phyloP scores from a whole-genome alignment of 768 basidiomycete species.

The Pisolithus microcarpus region DNA sequence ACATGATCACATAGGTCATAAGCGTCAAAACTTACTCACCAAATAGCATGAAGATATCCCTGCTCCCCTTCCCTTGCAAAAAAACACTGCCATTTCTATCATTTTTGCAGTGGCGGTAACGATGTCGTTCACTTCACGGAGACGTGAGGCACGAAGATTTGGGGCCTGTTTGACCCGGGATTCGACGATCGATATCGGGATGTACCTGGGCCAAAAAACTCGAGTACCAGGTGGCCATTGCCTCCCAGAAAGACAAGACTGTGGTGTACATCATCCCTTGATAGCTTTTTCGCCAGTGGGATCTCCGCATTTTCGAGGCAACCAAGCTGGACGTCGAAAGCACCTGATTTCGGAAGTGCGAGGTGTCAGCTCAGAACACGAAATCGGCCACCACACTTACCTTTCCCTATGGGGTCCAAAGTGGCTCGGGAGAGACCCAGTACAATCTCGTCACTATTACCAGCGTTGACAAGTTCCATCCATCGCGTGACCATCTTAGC shows the following conservation, averaged over 20 bases:
- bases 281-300: slow-evolving; percentile 2
- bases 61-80: slow-evolving; percentile 1
- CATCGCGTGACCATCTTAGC: slow-evolving; percentile 18
- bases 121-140: neutral
- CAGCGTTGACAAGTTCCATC: slow-evolving; percentile 14
- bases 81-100: slow-evolving; percentile 7
- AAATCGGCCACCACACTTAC: slow-evolving; percentile 17
- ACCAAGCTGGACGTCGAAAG: slow-evolving; percentile 45
- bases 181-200: slow-evolving; percentile 28
- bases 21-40: slow-evolving; percentile 19
- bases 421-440: slow-evolving; percentile 37
- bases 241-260: neutral
- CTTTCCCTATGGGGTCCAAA: slow-evolving; percentile 45
- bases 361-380: neutral
- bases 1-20: neutral
- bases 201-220: slow-evolving; percentile 6
- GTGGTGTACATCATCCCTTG: slow-evolving; percentile 1
- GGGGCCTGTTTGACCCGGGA: slow-evolving; percentile 25
- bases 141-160: slow-evolving; percentile 8
- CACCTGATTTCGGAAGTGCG: slow-evolving; percentile 22
- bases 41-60: slow-evolving; percentile 27
- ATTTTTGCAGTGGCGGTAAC: slow-evolving; percentile 3
- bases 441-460: slow-evolving; percentile 6
- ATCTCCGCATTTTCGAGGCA: slow-evolving; percentile 23
- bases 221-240: too few species aligned